A percentile compares a stretch with the other conserved stretches of the same genome.
phyloP scores from a whole-genome alignment of 345 rosid species.

The Eutrema japonicum region DNA sequence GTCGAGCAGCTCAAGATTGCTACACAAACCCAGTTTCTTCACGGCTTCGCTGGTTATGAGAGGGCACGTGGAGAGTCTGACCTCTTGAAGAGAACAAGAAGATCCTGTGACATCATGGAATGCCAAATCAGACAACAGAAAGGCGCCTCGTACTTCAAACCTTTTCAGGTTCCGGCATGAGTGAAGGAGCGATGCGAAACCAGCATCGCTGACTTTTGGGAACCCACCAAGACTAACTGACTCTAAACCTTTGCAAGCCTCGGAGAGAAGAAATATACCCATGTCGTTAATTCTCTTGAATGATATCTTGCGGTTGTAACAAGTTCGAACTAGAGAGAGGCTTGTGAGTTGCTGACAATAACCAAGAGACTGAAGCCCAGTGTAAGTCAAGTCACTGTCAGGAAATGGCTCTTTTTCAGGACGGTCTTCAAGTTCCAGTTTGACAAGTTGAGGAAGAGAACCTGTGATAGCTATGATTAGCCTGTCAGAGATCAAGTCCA shows the following conservation, averaged over 20 bases:
- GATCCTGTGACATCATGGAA: slow-evolving; percentile 59
- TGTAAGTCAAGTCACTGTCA: slow-evolving; percentile 53
- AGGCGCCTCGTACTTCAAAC: slow-evolving; percentile 64
- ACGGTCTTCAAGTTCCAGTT: slow-evolving; percentile 71
- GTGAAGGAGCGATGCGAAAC: slow-evolving; percentile 65
- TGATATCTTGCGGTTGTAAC: slow-evolving; percentile 53
- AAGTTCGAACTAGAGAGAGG: slow-evolving; percentile 59
- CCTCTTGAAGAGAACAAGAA: slow-evolving; percentile 59
- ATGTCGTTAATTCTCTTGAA: slow-evolving; percentile 70
- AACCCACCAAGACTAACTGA: slow-evolving; percentile 62
- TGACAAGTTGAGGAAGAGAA: slow-evolving; percentile 55
- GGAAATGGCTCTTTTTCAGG: slow-evolving; percentile 51
- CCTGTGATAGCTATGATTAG: slow-evolving; percentile 50
- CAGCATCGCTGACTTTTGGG: slow-evolving; percentile 74
- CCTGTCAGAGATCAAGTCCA: slow-evolving; percentile 59
- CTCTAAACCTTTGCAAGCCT: slow-evolving; percentile 61
- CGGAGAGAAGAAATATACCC: slow-evolving; percentile 71
- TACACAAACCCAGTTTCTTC: slow-evolving; percentile 55
- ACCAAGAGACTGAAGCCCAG: slow-evolving; percentile 59
- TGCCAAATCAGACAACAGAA: slow-evolving; percentile 65
- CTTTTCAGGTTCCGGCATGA: slow-evolving; percentile 59
- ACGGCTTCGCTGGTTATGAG: slow-evolving; percentile 77
- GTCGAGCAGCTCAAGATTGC: slow-evolving; percentile 64
- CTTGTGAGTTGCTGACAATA: slow-evolving; percentile 49
- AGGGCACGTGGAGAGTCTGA: slow-evolving; percentile 57